These are phyloP conservation scores for Penicillium cinerascens DNA, from an alignment of 495 filamentous ascomycete species.

Conservation along the genomic window DNA sequence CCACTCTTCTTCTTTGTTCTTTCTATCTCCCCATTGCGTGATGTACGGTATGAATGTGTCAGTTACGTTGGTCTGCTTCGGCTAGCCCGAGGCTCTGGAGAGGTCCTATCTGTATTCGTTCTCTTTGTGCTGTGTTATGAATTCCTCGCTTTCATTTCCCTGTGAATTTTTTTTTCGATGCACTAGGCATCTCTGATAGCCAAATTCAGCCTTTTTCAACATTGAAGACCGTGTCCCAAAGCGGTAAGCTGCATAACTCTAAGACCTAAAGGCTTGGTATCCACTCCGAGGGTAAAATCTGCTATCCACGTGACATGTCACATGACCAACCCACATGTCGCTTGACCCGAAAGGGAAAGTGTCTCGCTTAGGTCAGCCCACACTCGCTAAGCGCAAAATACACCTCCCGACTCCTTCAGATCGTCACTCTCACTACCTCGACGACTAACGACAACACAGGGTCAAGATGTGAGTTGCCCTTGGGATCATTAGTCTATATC, in stretches of 20 bases:
- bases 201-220: slow-evolving; percentile 13
- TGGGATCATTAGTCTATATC: slow-evolving; percentile 1
- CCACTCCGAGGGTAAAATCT: too few species aligned
- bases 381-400: slow-evolving; percentile 49
- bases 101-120: slow-evolving; percentile 24
- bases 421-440: slow-evolving; percentile 45
- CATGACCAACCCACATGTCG: slow-evolving; percentile 10
- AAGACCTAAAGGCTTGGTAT: neutral
- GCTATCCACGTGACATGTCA: slow-evolving; percentile 3
- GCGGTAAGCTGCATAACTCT: neutral
- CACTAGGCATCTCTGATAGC: slow-evolving; percentile 16
- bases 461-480: slow-evolving; percentile 48
- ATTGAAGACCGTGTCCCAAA: neutral
- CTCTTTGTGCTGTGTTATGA: slow-evolving; percentile 25
- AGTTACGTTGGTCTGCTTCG: slow-evolving; percentile 14
- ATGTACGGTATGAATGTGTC: slow-evolving; percentile 31
- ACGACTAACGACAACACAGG: slow-evolving; percentile 54
- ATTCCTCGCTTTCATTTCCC: slow-evolving; percentile 21
- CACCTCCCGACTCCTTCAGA: slow-evolving; percentile 38
- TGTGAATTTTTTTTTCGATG: slow-evolving; percentile 26
- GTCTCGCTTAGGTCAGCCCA: slow-evolving; percentile 46
- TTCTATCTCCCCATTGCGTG: slow-evolving; percentile 15
- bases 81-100: slow-evolving; percentile 13
- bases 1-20: slow-evolving; percentile 12
- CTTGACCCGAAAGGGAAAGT: slow-evolving; percentile 27